These are phyloP conservation scores for Neurospora sp. DNA, from an alignment of 495 filamentous ascomycete species.

Conservation along the genomic window DNA sequence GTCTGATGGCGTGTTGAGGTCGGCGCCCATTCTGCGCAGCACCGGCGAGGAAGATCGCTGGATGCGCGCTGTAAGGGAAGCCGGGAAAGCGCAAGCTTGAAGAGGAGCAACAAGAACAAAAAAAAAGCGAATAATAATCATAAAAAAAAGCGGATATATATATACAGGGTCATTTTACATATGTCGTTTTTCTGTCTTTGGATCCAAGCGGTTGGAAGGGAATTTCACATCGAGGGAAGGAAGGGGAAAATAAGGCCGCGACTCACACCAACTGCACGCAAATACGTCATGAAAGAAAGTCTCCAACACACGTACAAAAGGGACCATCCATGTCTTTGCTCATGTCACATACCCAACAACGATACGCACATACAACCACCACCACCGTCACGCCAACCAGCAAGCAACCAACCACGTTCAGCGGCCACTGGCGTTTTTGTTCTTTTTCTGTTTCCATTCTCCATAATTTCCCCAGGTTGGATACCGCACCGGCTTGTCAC, in stretches of 20 bases:
- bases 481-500: background rate
- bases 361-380: background rate
- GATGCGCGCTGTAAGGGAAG: conserved; percentile 25
- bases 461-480: background rate
- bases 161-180: background rate
- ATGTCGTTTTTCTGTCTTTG: background rate
- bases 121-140: background rate
- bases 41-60: conserved; percentile 27
- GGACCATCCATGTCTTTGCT: background rate
- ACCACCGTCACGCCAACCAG: background rate
- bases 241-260: background rate
- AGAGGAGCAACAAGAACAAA: background rate
- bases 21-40: conserved; percentile 10
- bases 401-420: background rate
- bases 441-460: background rate
- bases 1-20: background rate
- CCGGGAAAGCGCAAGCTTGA: conserved; percentile 16
- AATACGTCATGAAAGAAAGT: conserved; percentile 5
- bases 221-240: background rate
- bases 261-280: background rate
- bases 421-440: background rate
- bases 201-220: background rate
- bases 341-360: conserved; percentile 1
- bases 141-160: background rate
- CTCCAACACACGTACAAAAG: conserved; percentile 1